Percentiles rank a stretch among this genome's conserved stretches.
Evolutionary conservation across 2,329 filamentous ascomycete genomes (phyloP).

Genomic region (Penicillium polonicum): DNA sequence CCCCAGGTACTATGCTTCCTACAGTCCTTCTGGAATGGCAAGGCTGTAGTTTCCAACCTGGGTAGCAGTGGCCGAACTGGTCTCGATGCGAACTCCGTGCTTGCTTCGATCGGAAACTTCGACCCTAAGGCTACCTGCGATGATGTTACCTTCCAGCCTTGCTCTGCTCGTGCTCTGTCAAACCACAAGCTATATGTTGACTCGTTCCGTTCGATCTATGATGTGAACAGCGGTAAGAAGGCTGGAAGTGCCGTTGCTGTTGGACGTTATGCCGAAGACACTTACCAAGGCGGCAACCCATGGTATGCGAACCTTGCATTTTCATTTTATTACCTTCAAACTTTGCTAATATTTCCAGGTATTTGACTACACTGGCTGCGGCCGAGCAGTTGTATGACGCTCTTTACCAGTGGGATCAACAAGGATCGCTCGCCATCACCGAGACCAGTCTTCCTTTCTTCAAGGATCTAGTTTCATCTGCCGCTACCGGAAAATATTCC

Average conservation of each 20-base stretch:
- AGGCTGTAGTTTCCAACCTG: neutral
- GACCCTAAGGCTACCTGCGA: neutral
- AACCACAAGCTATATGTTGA: neutral
- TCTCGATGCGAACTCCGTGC: neutral
- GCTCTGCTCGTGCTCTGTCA: neutral
- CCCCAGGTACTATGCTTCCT: neutral
- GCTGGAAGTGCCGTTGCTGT: neutral
- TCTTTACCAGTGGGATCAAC: conserved; percentile 1
- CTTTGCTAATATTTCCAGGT: neutral
- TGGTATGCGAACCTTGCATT: neutral
- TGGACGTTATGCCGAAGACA: neutral
- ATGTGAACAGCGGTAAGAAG: neutral
- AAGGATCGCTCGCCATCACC: neutral
- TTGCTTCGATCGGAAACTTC: neutral
- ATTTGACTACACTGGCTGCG: neutral
- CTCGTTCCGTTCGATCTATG: neutral
- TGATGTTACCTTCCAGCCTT: neutral
- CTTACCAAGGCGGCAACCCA: neutral
- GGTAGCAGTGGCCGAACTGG: neutral
- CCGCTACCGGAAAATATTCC: neutral
- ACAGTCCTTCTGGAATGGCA: neutral
- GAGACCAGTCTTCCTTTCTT: neutral
- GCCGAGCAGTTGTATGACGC: neutral
- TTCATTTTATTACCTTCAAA: neutral
- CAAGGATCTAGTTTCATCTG: neutral